These are phyloP conservation scores for Trametes gibbosa DNA, from an alignment of 768 basidiomycete genomes.

Conservation along the genomic window DNA sequence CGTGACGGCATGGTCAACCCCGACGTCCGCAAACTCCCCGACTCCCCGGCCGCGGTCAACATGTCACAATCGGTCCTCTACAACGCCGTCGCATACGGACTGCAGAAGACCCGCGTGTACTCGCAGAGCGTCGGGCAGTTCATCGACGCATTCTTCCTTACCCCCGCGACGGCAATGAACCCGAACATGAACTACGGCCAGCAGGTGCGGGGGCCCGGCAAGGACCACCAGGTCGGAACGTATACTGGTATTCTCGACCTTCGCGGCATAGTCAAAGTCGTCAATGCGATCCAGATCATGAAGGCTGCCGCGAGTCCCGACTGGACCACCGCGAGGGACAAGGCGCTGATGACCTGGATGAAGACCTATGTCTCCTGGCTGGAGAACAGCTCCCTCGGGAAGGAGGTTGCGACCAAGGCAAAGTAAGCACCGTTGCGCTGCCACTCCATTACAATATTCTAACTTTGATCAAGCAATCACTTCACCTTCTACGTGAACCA, in stretches of 20 bases:
- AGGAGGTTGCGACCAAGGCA: slow-evolving; percentile 38
- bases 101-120: slow-evolving; percentile 33
- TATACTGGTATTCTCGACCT: slow-evolving; percentile 56
- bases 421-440: slow-evolving; percentile 40
- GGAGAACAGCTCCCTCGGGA: slow-evolving; percentile 40
- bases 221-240: slow-evolving; percentile 40
- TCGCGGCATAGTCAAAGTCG: slow-evolving; percentile 47
- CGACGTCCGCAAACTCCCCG: slow-evolving; percentile 45
- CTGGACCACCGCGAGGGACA: slow-evolving; percentile 42
- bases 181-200: slow-evolving; percentile 57
- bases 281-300: slow-evolving; percentile 45
- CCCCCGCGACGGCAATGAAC: slow-evolving; percentile 43
- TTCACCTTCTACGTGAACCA: slow-evolving; percentile 48
- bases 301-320: slow-evolving; percentile 35
- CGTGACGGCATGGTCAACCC: slow-evolving; percentile 56
- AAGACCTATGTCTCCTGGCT: slow-evolving; percentile 46
- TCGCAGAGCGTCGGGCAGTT: slow-evolving; percentile 36
- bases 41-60: slow-evolving; percentile 33
- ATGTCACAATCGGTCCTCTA: slow-evolving; percentile 44
- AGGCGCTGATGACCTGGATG: slow-evolving; percentile 44
- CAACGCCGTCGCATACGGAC: slow-evolving; percentile 43
- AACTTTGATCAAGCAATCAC: slow-evolving; percentile 46
- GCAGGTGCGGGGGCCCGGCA: slow-evolving; percentile 50
- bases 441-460: neutral
- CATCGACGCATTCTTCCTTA: slow-evolving; percentile 48